A percentile compares a stretch with the other conserved stretches of the same genome.
These are phyloP conservation scores for Phylloporus scabripes DNA, from an alignment of 768 basidiomycete genomes.

Conservation along the genomic window DNA sequence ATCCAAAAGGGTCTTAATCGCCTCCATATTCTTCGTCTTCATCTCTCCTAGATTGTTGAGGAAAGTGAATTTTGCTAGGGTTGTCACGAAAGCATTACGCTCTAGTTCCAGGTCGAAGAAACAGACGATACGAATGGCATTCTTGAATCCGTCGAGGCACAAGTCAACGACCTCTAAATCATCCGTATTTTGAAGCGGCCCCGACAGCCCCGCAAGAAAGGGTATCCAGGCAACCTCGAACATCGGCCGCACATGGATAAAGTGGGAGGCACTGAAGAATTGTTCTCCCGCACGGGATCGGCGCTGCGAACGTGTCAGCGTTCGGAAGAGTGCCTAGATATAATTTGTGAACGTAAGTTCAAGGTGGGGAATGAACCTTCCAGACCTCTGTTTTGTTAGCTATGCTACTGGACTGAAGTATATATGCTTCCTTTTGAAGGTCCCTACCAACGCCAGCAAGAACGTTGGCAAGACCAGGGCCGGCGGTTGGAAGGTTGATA, in stretches of 20 bases:
- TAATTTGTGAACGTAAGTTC: not conserved
- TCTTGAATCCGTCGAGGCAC: constrained; percentile 93
- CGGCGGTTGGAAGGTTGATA: constrained; percentile 35
- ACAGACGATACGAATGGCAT: constrained; percentile 94
- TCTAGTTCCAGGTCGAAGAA: constrained; percentile 97
- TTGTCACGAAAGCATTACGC: constrained; percentile 98
- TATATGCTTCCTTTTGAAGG: constrained; percentile 92
- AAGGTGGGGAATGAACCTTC: constrained; percentile 8
- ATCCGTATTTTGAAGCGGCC: constrained; percentile 91
- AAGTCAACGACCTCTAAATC: constrained; percentile 88
- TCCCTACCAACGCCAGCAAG: constrained; percentile 90
- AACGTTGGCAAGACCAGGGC: constrained; percentile 74
- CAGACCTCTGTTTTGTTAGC: constrained; percentile 89
- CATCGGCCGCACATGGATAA: constrained; percentile 96
- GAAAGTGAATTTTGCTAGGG: constrained; percentile 94
- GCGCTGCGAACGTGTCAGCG: constrained; percentile 89
- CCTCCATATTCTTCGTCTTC: constrained; percentile 99
- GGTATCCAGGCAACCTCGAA: constrained; percentile 99
- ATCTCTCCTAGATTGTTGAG: constrained; percentile 97
- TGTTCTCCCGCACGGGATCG: constrained; percentile 76
- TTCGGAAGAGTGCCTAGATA: constrained; percentile 78
- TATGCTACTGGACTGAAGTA: constrained; percentile 94
- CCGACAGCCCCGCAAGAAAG: constrained; percentile 91
- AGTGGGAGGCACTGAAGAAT: constrained; percentile 95
- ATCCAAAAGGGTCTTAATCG: constrained; percentile 91